Percentiles rank a stretch among this genome's conserved stretches.
phyloP scores from a whole-genome alignment of 257 asterid genomes.

The Rauvolfia tetraphylla region DNA sequence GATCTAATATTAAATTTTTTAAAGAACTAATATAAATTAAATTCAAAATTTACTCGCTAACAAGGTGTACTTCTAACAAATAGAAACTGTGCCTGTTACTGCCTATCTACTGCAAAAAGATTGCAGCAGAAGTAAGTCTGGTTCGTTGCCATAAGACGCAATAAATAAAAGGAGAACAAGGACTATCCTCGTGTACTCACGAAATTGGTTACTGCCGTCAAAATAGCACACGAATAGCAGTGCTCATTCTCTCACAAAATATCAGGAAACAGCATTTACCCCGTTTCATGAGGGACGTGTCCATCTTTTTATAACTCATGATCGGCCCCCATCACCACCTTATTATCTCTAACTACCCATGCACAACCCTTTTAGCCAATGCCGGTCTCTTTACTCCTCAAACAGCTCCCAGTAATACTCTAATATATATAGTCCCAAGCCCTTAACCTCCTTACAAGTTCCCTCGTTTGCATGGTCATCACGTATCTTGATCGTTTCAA shows the following conservation, averaged over 20 bases:
- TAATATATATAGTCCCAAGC: not conserved
- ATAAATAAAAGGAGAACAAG: conserved; percentile 25
- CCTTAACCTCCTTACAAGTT: too few species aligned
- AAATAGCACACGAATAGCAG: conserved; percentile 18
- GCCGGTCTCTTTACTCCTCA: not conserved
- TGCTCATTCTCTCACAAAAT: not conserved
- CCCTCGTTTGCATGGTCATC: conserved; percentile 9
- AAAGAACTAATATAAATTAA: too few species aligned
- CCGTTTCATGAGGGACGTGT: conserved; percentile 66
- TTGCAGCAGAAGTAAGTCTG: not conserved
- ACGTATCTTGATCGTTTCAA: not conserved
- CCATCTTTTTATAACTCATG: conserved; percentile 46
- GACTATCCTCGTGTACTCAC: conserved; percentile 82
- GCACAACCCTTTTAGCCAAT: not conserved
- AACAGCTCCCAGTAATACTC: not conserved
- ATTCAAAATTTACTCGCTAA: too few species aligned
- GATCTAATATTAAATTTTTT: too few species aligned
- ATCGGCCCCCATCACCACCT: conserved; percentile 27
- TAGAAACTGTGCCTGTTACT: too few species aligned
- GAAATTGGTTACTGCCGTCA: conserved; percentile 55
- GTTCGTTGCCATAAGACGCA: not conserved
- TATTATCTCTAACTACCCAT: not conserved
- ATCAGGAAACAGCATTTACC: conserved; percentile 47
- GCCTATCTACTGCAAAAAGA: not conserved
- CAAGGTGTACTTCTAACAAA: too few species aligned